Base-by-base conservation (phyloP, 2,329 filamentous ascomycete genomes). In the Penicillium brasilianum region DNA sequence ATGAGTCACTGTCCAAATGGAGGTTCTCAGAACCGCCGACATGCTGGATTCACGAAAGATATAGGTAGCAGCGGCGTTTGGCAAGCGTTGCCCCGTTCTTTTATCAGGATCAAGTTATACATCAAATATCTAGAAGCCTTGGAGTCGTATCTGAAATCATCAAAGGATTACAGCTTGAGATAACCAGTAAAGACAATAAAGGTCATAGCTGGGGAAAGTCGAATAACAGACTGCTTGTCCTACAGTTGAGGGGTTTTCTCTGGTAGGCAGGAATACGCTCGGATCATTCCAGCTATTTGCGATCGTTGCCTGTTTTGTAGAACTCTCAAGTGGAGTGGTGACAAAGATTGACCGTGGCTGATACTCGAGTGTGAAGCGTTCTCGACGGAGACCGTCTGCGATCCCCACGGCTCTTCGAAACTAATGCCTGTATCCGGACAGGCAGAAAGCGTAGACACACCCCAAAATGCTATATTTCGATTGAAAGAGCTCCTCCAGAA, bases 21-120 rank as follows among this genome's bases (percentile, higher is more conserved):
- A 13, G 18, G 13, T 41, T 41, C 37, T 41, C 30, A 41, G 14
- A 41, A 4, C 18, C 14, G 13, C 37, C 18, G 37, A 18, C 37
- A 18, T 41, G 18, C 18, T 41, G 37, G 37, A 41, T 41, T 41
- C 10, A 16, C 14, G 5, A 32, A 87, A 83, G 79, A 84, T 72
- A 78, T 81, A 30, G 30, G 30, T 30, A 30, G 30, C 30, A 30
- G 30, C 30, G 30, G 30, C 30, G 30, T 30, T 30, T 30, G 30
- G 30, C 30, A 30, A 30, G 30, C 30, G 30, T 30, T 30, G 30
- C 4, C 30, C 30, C 30, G 30, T 30, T 30, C 9, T 30, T 30
- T 30, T 30, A 30, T 30, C 30, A 30, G 30, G 30, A 30, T 30
- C 30, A 30, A 30, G 30, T 30, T 30, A 30, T 37, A 37, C 34